Conservation (phyloP, 257 asterid genomes). For the Capsicum rhomboideum region DNA sequence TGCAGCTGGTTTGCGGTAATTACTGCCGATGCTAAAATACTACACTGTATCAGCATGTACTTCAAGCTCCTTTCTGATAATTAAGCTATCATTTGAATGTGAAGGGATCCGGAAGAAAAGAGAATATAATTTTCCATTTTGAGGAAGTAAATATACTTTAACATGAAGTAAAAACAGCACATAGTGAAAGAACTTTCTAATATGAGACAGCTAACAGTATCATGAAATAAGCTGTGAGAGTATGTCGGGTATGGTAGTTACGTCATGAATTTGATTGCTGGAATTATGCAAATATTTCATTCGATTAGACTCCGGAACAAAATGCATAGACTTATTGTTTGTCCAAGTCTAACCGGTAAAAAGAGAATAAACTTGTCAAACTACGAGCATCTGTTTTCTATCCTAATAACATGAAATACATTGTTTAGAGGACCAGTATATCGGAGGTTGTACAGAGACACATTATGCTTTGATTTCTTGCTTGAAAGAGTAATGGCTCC, state of each 20-base stretch:
- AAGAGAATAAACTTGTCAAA: not conserved
- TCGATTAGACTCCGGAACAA: not conserved
- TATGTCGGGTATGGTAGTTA: not conserved
- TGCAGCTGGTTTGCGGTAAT: slow-evolving; percentile 99
- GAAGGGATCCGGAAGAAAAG: not conserved
- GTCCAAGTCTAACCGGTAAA: not conserved
- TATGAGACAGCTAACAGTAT: not conserved
- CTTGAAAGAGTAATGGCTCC: not conserved
- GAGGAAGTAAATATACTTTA: not conserved
- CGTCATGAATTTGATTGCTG: not conserved
- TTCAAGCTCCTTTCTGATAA: not conserved
- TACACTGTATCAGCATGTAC: not conserved
- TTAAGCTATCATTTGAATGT: not conserved
- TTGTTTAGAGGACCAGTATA: not conserved
- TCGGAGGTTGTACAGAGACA: not conserved
- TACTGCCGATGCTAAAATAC: not conserved
- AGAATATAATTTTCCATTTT: not conserved
- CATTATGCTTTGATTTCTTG: not conserved
- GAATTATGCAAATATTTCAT: not conserved
- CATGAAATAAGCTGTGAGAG: not conserved
- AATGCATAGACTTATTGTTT: not conserved
- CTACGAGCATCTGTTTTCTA: not conserved
- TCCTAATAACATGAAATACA: not conserved
- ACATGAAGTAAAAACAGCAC: not conserved
- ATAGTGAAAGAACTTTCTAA: not conserved